Evolutionary conservation across 352 stramenopile genomes (phyloP), one percentile per base, ranked within the genome.

Genomic region (Globisporangium orthogonon): DNA sequence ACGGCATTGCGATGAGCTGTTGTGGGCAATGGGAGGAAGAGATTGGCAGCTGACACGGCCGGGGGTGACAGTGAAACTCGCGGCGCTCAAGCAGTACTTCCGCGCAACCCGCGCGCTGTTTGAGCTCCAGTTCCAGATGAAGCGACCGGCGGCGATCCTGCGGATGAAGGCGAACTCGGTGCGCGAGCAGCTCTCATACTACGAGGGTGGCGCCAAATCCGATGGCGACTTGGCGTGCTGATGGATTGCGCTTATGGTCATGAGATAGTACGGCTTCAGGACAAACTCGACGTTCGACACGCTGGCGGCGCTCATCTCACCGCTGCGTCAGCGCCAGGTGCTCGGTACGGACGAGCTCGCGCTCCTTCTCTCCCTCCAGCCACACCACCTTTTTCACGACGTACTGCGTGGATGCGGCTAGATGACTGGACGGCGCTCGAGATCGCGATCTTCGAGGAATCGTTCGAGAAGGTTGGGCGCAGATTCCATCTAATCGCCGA

Each of bases 351-450:
- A 23, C 41, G 14, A 7, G 3, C 35, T 40, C 7, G 1, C 4
- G 35, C 9, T 2, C 10, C 35, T 14, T 15, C 33, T n/a, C 40
- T 23, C 40, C 40, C n/a, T 11, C 41, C 3, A 47, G 41, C 15
- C 7, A 29, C 41, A 10, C 17, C 41, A 29, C 15, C 17, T 4
- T 2, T 43, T 4, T 43, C 11, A 6, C 11, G 4, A 5, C 37
- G 17, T 43, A 13, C 7, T 41, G 35, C 35, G 35, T 14, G 35
- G 35, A 11, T 63, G 15, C 30, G 23, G 23, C 23, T 23, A 95
- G 85, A 95, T 55, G 45, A 82, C 37, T 95, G 86, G 86, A 85
- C 81, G 0, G 70, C 81, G 2, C 67, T 81, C 11, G 81, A 95
- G 52, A 73, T 95, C 33, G 65, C 70, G 4, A 70, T 86, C n/a